These are phyloP conservation scores for Theobroma cacao DNA, from an alignment of 345 rosid genomes.

Conservation along the genomic window DNA sequence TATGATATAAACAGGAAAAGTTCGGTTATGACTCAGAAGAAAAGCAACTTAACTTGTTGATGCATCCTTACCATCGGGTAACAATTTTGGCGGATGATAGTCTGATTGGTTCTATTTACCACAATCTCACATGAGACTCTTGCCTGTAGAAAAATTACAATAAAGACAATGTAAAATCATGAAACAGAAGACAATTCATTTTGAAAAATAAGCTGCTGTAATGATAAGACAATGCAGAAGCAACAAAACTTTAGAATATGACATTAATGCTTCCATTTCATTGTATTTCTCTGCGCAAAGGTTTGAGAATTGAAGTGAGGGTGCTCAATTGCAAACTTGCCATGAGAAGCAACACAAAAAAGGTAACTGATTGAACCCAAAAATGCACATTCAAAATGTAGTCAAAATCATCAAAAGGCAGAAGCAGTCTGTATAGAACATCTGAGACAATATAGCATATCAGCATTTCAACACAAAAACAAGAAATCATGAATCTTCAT, in stretches of 20 bases:
- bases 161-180: background rate
- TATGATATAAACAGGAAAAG: background rate
- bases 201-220: background rate
- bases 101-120: conserved; percentile 3
- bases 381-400: too few relatives aligned
- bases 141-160: background rate
- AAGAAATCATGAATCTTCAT: background rate
- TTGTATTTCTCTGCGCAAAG: background rate
- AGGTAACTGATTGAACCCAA: too few relatives aligned
- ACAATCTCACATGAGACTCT: conserved; percentile 14
- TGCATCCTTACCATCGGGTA: conserved; percentile 1
- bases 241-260: background rate
- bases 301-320: background rate
- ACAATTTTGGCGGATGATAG: conserved; percentile 16
- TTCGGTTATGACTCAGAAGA: background rate
- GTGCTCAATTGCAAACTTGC: background rate
- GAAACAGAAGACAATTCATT: background rate
- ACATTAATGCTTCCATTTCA: background rate
- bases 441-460: too few relatives aligned
- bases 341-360: background rate
- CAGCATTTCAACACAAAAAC: too few relatives aligned
- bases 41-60: background rate
- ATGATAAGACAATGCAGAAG: background rate
- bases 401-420: too few relatives aligned
- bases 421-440: too few relatives aligned